A percentile compares a stretch with the other conserved stretches of the same genome.
Conservation (phyloP, 257 asterid genomes). For the Penstemon eatonii region DNA sequence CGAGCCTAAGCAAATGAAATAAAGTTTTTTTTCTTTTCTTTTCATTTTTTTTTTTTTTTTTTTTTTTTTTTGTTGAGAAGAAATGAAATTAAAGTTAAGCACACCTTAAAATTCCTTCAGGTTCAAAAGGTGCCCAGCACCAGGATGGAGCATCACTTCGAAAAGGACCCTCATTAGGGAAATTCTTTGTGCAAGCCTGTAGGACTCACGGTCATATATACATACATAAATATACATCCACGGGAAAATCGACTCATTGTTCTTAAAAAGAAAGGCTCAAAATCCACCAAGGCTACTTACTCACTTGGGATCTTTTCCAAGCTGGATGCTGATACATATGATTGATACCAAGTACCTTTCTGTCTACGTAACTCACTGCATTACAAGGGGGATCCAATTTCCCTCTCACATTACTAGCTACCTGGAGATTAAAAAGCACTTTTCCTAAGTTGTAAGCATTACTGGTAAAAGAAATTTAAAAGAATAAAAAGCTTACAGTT, state of each 20-base stretch:
- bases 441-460: background rate
- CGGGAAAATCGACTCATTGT: background rate
- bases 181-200: constrained; percentile 63
- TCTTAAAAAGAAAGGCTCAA: background rate
- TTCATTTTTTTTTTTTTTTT: too few relatives aligned
- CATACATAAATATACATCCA: background rate
- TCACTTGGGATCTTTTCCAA: constrained; percentile 75
- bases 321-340: constrained; percentile 76
- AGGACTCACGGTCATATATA: constrained; percentile 22
- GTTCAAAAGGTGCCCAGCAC: constrained; percentile 83
- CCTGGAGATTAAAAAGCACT: constrained; percentile 36
- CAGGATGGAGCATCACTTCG: constrained; percentile 66
- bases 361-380: constrained; percentile 75
- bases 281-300: constrained; percentile 23
- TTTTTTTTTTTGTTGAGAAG: too few relatives aligned
- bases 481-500: constrained; percentile 42
- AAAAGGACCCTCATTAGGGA: constrained; percentile 67
- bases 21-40: too few relatives aligned
- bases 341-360: constrained; percentile 65
- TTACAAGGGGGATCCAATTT: constrained; percentile 71
- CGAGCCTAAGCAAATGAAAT: background rate
- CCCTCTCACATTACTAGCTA: constrained; percentile 62
- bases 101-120: constrained; percentile 83
- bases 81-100: constrained; percentile 3
- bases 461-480: constrained; percentile 14